Conservation (phyloP, 495 filamentous ascomycete genomes). For the Neurospora sp. region DNA sequence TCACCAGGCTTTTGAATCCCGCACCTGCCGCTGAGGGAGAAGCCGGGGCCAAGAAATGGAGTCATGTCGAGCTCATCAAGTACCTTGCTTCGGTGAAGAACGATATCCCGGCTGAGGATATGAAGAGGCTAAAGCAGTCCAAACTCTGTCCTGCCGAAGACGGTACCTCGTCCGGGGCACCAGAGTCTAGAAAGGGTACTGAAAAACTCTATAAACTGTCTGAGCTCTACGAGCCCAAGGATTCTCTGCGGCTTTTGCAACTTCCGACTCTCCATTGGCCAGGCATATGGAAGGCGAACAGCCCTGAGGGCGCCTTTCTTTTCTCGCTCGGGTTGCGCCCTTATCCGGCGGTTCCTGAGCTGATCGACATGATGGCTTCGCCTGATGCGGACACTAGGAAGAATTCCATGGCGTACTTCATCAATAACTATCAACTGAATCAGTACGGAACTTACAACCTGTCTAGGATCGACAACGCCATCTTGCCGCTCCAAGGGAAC, state of each 20-base stretch:
- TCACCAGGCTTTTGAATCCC: constrained; percentile 64
- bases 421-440: constrained; percentile 66
- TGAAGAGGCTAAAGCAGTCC: constrained; percentile 64
- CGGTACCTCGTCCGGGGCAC: constrained; percentile 13
- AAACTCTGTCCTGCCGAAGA: constrained; percentile 76
- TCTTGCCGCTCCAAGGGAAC: constrained; percentile 62
- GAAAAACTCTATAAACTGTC: constrained; percentile 61
- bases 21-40: constrained; percentile 29
- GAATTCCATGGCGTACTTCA: constrained; percentile 70
- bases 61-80: constrained; percentile 85
- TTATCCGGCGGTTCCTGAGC: constrained; percentile 55
- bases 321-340: constrained; percentile 56
- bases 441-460: constrained; percentile 56
- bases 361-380: constrained; percentile 68
- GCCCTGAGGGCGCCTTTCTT: constrained; percentile 65
- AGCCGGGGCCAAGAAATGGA: constrained; percentile 58
- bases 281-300: constrained; percentile 49
- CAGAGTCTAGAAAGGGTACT: constrained; percentile 32
- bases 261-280: constrained; percentile 83
- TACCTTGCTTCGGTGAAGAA: constrained; percentile 83
- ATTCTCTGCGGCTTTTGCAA: constrained; percentile 52
- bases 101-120: constrained; percentile 80
- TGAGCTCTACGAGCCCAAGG: constrained; percentile 78
- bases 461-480: constrained; percentile 45
- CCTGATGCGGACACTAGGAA: constrained; percentile 46